Evolutionary conservation across 768 basidiomycete genomes (phyloP).

Genomic region (Suillus cothurnatus): DNA sequence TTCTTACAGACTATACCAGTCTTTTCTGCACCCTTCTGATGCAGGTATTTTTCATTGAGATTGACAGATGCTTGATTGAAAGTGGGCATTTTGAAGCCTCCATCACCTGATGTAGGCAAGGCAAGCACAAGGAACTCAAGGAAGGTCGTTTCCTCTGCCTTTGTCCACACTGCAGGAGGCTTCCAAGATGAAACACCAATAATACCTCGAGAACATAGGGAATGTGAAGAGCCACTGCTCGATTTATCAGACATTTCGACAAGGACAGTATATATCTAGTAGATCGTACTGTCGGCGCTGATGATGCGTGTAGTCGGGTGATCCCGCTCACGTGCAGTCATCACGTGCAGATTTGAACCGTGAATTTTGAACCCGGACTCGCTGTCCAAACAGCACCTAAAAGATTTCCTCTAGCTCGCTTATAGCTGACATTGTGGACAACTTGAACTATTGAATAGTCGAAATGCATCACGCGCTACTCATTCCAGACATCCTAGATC

Average conservation of each 20-base stretch:
- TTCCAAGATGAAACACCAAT: background rate
- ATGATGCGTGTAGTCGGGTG: too few species aligned
- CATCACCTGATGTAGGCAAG: background rate
- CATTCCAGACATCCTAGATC: background rate
- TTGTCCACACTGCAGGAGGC: too few species aligned
- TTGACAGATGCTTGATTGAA: constrained; percentile 16
- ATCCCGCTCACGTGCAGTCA: too few species aligned
- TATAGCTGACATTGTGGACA: background rate
- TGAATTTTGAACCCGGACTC: too few species aligned
- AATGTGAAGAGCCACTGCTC: background rate
- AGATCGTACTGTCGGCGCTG: too few species aligned
- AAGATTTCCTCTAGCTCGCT: too few species aligned
- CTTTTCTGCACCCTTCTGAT: constrained; percentile 20
- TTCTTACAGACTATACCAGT: constrained; percentile 19
- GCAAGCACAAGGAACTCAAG: too few species aligned
- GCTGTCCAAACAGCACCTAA: too few species aligned
- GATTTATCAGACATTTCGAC: background rate
- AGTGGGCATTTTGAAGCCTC: constrained; percentile 23
- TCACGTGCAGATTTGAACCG: too few species aligned
- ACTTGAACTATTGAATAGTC: background rate
- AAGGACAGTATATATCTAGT: too few species aligned
- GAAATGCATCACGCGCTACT: background rate
- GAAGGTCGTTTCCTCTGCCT: too few species aligned
- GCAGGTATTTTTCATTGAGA: constrained; percentile 3
- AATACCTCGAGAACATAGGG: background rate